Percentiles rank a stretch among this genome's conserved stretches.
Evolutionary conservation across 768 basidiomycete genomes (phyloP).

Genomic region (Lepiota brunneoincarnata): DNA sequence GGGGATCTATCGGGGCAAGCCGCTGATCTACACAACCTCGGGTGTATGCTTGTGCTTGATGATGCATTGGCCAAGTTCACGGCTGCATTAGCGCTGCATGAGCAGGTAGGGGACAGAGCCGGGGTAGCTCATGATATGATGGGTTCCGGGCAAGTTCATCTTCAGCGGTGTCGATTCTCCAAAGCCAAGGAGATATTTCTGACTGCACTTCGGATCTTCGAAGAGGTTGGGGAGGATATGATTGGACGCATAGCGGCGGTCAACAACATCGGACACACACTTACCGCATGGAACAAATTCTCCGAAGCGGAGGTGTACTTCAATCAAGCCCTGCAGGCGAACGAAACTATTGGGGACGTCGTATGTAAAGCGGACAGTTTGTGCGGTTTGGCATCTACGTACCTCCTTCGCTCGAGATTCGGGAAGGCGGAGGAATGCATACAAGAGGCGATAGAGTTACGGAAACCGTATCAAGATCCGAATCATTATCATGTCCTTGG

Average conservation of each 20-base stretch:
- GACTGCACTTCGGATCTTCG: constrained; percentile 18
- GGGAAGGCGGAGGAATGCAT: constrained; percentile 19
- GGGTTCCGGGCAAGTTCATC: constrained; percentile 20
- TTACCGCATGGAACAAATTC: constrained; percentile 17
- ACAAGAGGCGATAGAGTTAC: constrained; percentile 20
- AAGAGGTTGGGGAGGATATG: constrained; percentile 13
- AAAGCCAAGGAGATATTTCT: constrained; percentile 15
- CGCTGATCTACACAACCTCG: constrained; percentile 27
- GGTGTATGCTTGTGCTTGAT: constrained; percentile 13
- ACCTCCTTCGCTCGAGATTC: constrained; percentile 24
- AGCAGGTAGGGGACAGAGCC: constrained; percentile 16
- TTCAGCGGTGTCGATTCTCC: constrained; percentile 14
- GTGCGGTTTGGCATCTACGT: constrained; percentile 19
- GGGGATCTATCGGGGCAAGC: constrained; percentile 24
- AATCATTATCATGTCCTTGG: constrained; percentile 25
- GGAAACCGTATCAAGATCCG: constrained; percentile 20
- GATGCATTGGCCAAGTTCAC: constrained; percentile 16
- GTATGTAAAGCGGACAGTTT: constrained; percentile 22
- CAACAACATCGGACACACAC: constrained; percentile 21
- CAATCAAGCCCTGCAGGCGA: constrained; percentile 15
- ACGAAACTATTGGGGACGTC: constrained; percentile 15
- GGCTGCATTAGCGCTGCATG: constrained; percentile 18
- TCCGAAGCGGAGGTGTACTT: constrained; percentile 21
- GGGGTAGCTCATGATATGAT: constrained; percentile 25
- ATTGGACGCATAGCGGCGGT: constrained; percentile 21